Percentiles rank a stretch among this genome's conserved stretches.
Evolutionary conservation across 2,329 filamentous ascomycete genomes (phyloP).

Genomic region (Cryphonectria nitschkei): DNA sequence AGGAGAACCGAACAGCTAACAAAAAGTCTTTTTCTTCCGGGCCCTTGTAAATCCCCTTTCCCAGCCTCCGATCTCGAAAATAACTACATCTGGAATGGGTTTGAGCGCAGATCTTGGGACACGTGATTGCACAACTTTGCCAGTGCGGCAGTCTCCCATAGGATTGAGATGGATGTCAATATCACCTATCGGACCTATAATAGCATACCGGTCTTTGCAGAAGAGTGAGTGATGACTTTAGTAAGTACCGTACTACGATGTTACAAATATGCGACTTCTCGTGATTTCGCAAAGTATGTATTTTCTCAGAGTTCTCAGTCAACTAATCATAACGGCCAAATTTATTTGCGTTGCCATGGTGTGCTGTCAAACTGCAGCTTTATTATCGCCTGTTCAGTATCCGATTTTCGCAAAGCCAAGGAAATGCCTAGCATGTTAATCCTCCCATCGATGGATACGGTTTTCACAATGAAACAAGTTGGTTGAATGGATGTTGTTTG

Average conservation of each 20-base stretch:
- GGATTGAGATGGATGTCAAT: too few species aligned
- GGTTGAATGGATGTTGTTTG: not conserved
- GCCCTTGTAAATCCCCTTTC: not conserved
- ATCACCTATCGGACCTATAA: too few species aligned
- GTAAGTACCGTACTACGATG: too few species aligned
- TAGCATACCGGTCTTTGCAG: too few species aligned
- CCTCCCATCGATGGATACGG: not conserved
- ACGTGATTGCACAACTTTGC: not conserved
- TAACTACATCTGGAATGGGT: not conserved
- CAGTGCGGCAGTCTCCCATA: not conserved
- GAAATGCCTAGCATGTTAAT: not conserved
- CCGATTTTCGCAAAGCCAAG: not conserved
- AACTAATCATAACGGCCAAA: too few species aligned
- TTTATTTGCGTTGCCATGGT: too few species aligned
- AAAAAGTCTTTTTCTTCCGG: not conserved
- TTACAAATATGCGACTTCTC: too few species aligned
- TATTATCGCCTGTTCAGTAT: not conserved
- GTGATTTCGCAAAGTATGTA: too few species aligned
- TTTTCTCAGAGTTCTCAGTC: too few species aligned
- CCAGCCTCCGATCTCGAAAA: not conserved
- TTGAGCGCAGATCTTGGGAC: not conserved
- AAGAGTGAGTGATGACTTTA: too few species aligned
- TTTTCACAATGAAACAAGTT: not conserved
- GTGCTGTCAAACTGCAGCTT: too few species aligned
- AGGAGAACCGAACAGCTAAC: not conserved